Evolutionary conservation across 202 grass and related monocot genomes (phyloP), one percentile per base, ranked within the genome.

Genomic region (Panicum virgatum): DNA sequence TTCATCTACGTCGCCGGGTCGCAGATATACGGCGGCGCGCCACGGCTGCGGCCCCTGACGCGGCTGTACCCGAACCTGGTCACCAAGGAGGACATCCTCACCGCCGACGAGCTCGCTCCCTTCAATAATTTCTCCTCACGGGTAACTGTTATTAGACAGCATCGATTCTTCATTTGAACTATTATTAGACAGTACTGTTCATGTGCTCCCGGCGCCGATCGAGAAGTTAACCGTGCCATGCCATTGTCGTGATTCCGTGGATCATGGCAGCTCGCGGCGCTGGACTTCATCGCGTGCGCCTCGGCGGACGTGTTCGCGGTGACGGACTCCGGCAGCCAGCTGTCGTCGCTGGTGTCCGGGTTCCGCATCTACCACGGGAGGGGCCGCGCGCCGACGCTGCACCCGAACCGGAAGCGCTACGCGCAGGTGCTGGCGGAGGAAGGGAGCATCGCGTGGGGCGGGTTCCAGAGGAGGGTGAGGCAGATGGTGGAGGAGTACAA

Each of bases 261-360:
- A 9, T 4, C 4, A 20, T 83, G 15, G 36, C 50, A 80, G 96
- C 84, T 98, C 1, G 90, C 96, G 56, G 92, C 87, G 25, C n/a
- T 98, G 72, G 96, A 98, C 80, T 98, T 98, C 80, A 93, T 98
- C 58, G 96, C 90, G 75, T 96, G 96, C 80, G 90, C 96, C 0
- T 87, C 92, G 61, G 76, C 96, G 38, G 90, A 98, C 77, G 92
- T 98, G 68, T 96, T 98, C 87, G 90, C 87, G 39, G 87, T 98
- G 90, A 98, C 96, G 39, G 96, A 98, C 84, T 91, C 96, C 30
- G 96, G 96, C 57, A 98, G 96, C 83, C 96, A 98, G 74, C 86
- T 98, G 19, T 95, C 96, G 77, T 98, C 96, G 45, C 88, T 96
- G 5, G 96, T 98, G 63, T 93, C 86, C 6, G 96, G 96, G 26